Percentiles rank a stretch among this genome's conserved stretches.
phyloP scores from a whole-genome alignment of 176 grass and related monocot genomes.

The Triticum turgidum region DNA sequence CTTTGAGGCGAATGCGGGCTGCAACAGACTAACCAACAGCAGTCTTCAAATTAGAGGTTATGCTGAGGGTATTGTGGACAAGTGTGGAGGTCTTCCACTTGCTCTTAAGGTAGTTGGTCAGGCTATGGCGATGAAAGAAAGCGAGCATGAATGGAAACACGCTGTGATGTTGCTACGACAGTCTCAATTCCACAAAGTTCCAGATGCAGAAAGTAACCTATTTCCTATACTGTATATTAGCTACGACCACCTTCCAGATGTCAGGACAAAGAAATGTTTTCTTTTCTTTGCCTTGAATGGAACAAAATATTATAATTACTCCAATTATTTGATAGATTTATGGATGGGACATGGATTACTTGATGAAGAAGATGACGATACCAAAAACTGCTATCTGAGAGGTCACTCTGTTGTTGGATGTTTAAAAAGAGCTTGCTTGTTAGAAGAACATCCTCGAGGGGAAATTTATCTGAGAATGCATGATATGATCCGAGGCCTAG shows the following conservation, averaged over 20 bases:
- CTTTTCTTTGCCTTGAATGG: not conserved
- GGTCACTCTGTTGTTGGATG: not conserved
- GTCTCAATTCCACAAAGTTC: slow-evolving; percentile 7
- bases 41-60: not conserved
- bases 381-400: not conserved
- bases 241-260: not conserved
- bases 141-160: not conserved
- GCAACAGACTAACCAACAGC: not conserved
- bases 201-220: not conserved
- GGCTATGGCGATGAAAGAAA: not conserved
- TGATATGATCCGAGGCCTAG: not conserved
- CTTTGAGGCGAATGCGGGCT: not conserved
- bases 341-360: slow-evolving; percentile 19
- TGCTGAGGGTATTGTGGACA: not conserved
- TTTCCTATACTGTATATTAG: not conserved
- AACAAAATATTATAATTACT: not conserved
- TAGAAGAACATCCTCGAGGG: not conserved
- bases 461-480: not conserved
- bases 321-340: not conserved
- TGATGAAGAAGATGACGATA: not conserved
- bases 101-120: slow-evolving; percentile 16
- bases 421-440: slow-evolving; percentile 2
- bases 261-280: slow-evolving; percentile 1
- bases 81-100: not conserved
- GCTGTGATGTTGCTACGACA: not conserved